These are phyloP conservation scores for Prunus davidiana DNA, from an alignment of 306 rosid genomes.

Conservation along the genomic window DNA sequence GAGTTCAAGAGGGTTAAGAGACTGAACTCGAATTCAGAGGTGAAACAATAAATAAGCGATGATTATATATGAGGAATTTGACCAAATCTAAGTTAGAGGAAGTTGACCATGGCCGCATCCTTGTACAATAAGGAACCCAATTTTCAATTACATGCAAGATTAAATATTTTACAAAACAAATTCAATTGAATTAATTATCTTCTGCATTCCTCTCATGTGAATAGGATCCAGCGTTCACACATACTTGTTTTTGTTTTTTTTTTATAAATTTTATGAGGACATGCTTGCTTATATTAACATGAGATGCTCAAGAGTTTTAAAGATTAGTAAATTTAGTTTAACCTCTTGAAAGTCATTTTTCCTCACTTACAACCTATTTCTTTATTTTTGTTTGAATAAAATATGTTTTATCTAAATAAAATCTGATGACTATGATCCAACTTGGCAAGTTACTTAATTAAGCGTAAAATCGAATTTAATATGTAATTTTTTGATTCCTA, in stretches of 20 bases:
- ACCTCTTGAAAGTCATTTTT: too few species aligned
- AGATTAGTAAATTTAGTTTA: background rate
- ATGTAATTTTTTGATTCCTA: too few species aligned
- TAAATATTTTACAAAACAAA: background rate
- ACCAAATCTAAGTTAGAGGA: background rate
- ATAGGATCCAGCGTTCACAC: background rate
- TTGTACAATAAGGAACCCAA: background rate
- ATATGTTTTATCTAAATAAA: too few species aligned
- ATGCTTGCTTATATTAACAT: background rate
- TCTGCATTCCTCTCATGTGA: background rate
- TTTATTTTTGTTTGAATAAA: too few species aligned
- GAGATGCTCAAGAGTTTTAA: background rate
- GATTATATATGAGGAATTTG: background rate
- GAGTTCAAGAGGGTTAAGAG: too few species aligned
- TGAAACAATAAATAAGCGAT: too few species aligned
- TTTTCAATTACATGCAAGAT: background rate
- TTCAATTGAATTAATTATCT: background rate
- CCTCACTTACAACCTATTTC: too few species aligned
- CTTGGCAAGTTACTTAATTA: too few species aligned
- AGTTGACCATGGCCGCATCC: background rate
- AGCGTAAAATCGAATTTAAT: too few species aligned
- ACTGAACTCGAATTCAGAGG: too few species aligned
- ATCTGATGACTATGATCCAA: too few species aligned
- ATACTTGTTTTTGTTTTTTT: too few species aligned
- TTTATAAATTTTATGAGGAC: background rate